Evolutionary conservation across 1,284 basidiomycete genomes (phyloP), one percentile per base, ranked within the genome.

Genomic region (Apiotrichum brassicae): DNA sequence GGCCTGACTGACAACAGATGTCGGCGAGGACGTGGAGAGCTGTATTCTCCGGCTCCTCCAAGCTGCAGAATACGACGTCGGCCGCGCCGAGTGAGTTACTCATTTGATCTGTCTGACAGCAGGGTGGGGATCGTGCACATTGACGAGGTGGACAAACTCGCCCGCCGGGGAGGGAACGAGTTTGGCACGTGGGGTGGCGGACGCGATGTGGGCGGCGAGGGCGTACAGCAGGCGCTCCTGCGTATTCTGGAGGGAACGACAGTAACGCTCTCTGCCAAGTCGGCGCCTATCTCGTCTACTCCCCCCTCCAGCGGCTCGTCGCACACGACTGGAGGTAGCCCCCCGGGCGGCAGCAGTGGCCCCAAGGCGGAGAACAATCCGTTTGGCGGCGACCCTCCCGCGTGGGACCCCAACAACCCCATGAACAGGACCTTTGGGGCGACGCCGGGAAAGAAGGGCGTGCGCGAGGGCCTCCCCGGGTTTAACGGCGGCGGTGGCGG

Each of bases 91-190:
- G 71, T 72, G 46, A 56, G 70, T 60, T 16, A 4, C 13, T 22
- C 4, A 12, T 13, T 14, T n/a, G 6, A 1, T 14, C 26, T 2
- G 2, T 54, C 25, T 51, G 34, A n/a, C 2, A 8, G 3, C 58
- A 90, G 87, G 62, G 82, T 83, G 62, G 91, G 91, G 4, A 97
- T 97, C 51, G 84, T 97, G 19, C 94, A 93, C 68, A 93, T 97
- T 45, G 94, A 97, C 64, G 94, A 97, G 75, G 78, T 93, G 2
- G 93, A 97, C 75, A 97, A 97, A 75, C 82, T 97, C 47, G 86
- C 87, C 3, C 61, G 75, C 23, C 79, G 84, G 33, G 85, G 83
- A 51, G 75, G 78, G 23, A 76, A 78, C 12, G 83, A 85, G 13
- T 58, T 60, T 24, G 70, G 68, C 3, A 63, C 61, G 1, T 72